A percentile compares a stretch with the other conserved stretches of the same genome.
These are phyloP conservation scores for Sicyos baderoa DNA, from an alignment of 306 rosid genomes.

Conservation along the genomic window DNA sequence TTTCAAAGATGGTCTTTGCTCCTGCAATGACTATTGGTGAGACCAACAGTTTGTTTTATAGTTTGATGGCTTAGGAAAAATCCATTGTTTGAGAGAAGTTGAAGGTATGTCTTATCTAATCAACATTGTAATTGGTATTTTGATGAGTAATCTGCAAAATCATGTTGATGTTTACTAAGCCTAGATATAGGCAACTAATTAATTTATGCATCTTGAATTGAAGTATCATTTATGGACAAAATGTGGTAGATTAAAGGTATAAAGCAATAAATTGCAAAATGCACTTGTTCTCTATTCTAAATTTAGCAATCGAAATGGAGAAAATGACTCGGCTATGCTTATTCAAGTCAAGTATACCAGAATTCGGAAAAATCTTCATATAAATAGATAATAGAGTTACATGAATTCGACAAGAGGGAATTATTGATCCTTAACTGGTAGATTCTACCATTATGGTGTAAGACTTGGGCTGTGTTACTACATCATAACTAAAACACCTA, in stretches of 20 bases:
- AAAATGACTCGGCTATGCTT: not conserved
- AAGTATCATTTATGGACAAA: not conserved
- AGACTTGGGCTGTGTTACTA: slow-evolving; percentile 10
- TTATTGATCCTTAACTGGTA: slow-evolving; percentile 9
- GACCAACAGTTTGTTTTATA: not conserved
- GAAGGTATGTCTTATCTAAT: not conserved
- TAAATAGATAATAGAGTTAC: slow-evolving; percentile 2
- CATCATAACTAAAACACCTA: slow-evolving; percentile 17
- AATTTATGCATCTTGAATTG: not conserved
- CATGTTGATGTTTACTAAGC: not conserved
- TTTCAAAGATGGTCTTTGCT: slow-evolving; percentile 50
- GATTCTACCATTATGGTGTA: slow-evolving; percentile 6
- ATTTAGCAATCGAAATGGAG: not conserved
- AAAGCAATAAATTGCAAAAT: not conserved
- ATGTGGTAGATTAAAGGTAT: not conserved
- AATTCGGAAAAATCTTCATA: not conserved
- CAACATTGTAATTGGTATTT: not conserved
- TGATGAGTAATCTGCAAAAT: not conserved
- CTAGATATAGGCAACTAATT: not conserved
- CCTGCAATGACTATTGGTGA: slow-evolving; percentile 62
- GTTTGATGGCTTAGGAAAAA: not conserved
- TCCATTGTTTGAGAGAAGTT: not conserved
- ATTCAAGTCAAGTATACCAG: no score
- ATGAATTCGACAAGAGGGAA: not conserved
- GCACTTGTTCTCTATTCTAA: not conserved